Base-by-base conservation (phyloP, 768 basidiomycete species). In the Inosperma sp. region DNA sequence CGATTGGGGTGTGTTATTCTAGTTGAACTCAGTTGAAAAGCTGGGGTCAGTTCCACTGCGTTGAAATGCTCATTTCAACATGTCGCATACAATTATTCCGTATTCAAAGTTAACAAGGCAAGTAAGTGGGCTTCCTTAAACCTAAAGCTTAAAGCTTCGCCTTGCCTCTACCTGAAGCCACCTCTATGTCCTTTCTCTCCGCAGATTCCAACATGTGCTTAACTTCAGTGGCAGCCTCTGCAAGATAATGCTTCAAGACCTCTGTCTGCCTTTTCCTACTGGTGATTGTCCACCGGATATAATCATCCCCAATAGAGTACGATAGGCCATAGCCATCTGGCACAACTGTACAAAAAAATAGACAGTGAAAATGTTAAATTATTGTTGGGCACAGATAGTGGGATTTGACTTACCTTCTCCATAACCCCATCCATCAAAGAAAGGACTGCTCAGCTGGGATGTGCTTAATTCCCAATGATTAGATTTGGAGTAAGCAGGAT, bases 391-490 rank as follows among this genome's bases (percentile, higher is more conserved):
- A n/a, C n/a, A n/a, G n/a, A n/a, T n/a, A 35, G 30, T 54, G 29
- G 25, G 19, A 51, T 7, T 21, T 14, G 42, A 67, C 78, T 56
- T 52, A 90, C 89, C 89, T 78, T 95, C 91, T 7, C 93, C 93
- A 63, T 97, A 97, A 12, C 95, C 96, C 95, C 95, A 98, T 17
- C 93, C 93, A 59, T 94, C 90, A 27, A 99, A 72, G 66, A 78
- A 93, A 44, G 74, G 75, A 36, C 82, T 85, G 43, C 84, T 86
- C 51, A 98, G 71, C 68, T 96, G 90, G 55, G 84, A 87, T 16
- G 96, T 99, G 33, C 85, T 89, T 58, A 98, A 71, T 68, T 95
- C 88, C 96, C 96, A 99, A 66, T 95, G 88, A 54, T 66, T 81
- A 36, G 85, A 88, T 65, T 75, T 76, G 6, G 72, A 60, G 61